Evolutionary conservation across 176 grass and related monocot genomes (phyloP).

Genomic region (Leersia perrieri): DNA sequence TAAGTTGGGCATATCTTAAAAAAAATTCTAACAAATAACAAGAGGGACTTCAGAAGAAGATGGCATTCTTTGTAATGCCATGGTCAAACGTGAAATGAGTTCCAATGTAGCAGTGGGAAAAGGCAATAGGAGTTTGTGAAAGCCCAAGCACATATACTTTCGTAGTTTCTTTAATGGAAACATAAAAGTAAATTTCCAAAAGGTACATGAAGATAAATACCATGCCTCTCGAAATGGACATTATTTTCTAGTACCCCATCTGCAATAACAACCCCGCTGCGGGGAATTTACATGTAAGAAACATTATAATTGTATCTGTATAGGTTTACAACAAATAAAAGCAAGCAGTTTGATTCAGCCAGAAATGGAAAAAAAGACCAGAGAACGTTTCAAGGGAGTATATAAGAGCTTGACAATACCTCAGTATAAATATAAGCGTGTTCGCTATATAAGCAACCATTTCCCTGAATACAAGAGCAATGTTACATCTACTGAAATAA

Average conservation of each 20-base stretch:
- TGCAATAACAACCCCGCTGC: constrained; percentile 97
- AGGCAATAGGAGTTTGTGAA: neutral
- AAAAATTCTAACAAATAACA: no score
- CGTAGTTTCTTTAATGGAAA: neutral
- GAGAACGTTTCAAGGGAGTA: neutral
- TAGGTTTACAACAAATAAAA: constrained; percentile 19
- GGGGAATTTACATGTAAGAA: constrained; percentile 38
- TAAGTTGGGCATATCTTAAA: no score
- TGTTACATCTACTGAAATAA: neutral
- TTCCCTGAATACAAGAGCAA: constrained; percentile 74
- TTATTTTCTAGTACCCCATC: constrained; percentile 82
- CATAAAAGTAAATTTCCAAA: constrained; percentile 6
- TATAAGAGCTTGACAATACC: constrained; percentile 42
- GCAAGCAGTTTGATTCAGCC: neutral
- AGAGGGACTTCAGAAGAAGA: no score
- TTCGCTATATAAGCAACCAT: constrained; percentile 99
- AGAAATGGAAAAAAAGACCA: constrained; percentile 5
- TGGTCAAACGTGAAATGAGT: neutral
- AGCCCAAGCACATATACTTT: neutral
- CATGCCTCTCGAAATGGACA: constrained; percentile 84
- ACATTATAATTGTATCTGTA: neutral
- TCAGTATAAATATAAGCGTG: constrained; percentile 96
- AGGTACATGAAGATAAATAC: constrained; percentile 48
- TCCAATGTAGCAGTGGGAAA: neutral
- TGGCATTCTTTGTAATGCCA: neutral